Evolutionary conservation across 2,329 filamentous ascomycete genomes (phyloP), one percentile per base, ranked within the genome.

Genomic region (Paecilomyces fulvus): DNA sequence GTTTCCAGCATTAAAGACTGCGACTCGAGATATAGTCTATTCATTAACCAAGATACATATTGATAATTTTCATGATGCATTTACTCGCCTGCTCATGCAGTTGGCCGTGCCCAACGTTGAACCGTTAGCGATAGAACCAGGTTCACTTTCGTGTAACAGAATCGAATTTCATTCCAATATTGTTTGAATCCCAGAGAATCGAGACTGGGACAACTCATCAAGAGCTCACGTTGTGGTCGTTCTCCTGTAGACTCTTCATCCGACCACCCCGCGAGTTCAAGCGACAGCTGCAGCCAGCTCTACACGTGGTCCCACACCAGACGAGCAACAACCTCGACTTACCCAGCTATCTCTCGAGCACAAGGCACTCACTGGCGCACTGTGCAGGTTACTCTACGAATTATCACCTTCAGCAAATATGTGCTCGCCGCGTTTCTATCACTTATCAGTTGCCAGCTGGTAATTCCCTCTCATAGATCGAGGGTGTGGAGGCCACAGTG

Each of bases 221-320:
- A 43, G 37, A 20, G 37, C 37, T 43, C 14, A 6, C n/a, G 5
- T n/a, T 43, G 37, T 9, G 37, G 37, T 43, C n/a, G n/a, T 43
- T 37, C 62, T 48, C 53, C 6, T 57, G 55, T 37, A 58, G 9
- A 53, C 59, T 8, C 48, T 58, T 25, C 59, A 59, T 49, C 48
- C 48, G 7, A 17, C n/a, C 43, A 20, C 43, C 43, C 48, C 48
- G 20, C 48, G 21, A 49, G 48, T 49, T 49, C 48, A 20, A 28
- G 48, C 25, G 25, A 23, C 48, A 28, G 48, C 25, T 49, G 48
- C 48, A 49, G 48, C 48, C 17, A 49, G 37, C 49, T 48, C 49
- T 48, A 58, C 10, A 61, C 59, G 9, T 33, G 23, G 51, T 53
- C 21, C 55, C 58, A 59, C 52, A 54, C 55, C 54, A 59, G 11